Conservation (phyloP, 2,329 filamentous ascomycete species). For the Fusarium sp. region DNA sequence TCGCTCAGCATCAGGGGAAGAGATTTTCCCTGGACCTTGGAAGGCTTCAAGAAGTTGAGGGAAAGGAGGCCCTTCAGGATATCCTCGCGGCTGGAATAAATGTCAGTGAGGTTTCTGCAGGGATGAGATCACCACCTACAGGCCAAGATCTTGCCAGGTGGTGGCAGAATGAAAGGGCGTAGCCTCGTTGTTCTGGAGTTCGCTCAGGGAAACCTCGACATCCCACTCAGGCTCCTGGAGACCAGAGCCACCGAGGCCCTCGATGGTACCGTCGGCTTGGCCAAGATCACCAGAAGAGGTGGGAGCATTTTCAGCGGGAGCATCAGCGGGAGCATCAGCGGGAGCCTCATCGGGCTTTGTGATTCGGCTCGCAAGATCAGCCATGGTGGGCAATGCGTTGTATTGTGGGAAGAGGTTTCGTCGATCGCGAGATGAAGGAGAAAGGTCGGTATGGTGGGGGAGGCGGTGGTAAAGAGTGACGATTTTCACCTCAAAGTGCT, state of each 20-base stretch:
- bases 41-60: constrained; percentile 93
- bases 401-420: constrained; percentile 3
- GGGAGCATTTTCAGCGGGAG: constrained; percentile 31
- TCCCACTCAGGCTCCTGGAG: constrained; percentile 81
- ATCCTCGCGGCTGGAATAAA: constrained; percentile 50
- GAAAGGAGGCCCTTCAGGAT: constrained; percentile 81
- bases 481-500: constrained; percentile 26
- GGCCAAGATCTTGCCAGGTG: constrained; percentile 84
- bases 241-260: constrained; percentile 59
- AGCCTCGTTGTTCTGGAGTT: constrained; percentile 85
- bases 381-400: constrained; percentile 49
- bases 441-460: constrained; percentile 23
- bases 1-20: constrained; percentile 87
- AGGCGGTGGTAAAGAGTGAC: constrained; percentile 27
- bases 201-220: constrained; percentile 91
- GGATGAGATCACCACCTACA: constrained; percentile 63
- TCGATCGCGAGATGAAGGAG: constrained; percentile 16
- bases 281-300: constrained; percentile 43
- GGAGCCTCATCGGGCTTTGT: constrained; percentile 55
- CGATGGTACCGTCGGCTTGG: constrained; percentile 53
- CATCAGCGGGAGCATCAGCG: constrained; percentile 28
- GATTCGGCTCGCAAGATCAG: constrained; percentile 64
- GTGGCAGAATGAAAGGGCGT: constrained; percentile 89
- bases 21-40: constrained; percentile 97
- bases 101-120: constrained; percentile 3